phyloP scores from a whole-genome alignment of 495 filamentous ascomycete genomes.

The Xylaria venustula region DNA sequence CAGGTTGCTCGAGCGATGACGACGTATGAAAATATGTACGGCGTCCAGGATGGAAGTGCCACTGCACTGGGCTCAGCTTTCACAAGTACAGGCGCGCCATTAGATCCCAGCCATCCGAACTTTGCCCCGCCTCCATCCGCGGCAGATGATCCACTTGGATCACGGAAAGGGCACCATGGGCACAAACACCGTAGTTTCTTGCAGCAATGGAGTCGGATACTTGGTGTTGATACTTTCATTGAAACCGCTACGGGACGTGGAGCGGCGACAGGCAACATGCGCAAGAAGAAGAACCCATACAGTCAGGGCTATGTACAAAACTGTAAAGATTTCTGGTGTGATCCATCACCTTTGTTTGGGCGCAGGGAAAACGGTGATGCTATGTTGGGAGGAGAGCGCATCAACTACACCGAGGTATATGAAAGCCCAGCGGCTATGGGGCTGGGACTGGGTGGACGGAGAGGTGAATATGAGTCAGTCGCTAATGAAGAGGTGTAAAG shows the following conservation, averaged over 20 bases:
- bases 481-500: constrained; percentile 40
- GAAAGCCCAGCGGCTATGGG: constrained; percentile 71
- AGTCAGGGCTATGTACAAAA: constrained; percentile 78
- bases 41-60: constrained; percentile 56
- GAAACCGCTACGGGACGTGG: constrained; percentile 67
- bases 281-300: constrained; percentile 73
- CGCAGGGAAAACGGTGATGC: constrained; percentile 69
- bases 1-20: constrained; percentile 90
- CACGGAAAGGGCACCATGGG: constrained; percentile 33
- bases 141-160: constrained; percentile 38
- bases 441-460: constrained; percentile 25
- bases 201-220: constrained; percentile 74
- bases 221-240: constrained; percentile 91
- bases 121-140: constrained; percentile 37
- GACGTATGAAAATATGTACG: constrained; percentile 91
- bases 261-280: constrained; percentile 45
- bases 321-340: constrained; percentile 96
- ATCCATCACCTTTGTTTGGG: constrained; percentile 78
- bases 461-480: constrained; percentile 46
- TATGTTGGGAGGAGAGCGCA: constrained; percentile 69
- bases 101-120: constrained; percentile 46
- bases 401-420: constrained; percentile 90
- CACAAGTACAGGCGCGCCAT: constrained; percentile 72
- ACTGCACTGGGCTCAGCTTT: constrained; percentile 75
- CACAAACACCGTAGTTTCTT: constrained; percentile 62